These are phyloP conservation scores for Xylaria cubensis DNA, from an alignment of 495 filamentous ascomycete species.

Conservation along the genomic window DNA sequence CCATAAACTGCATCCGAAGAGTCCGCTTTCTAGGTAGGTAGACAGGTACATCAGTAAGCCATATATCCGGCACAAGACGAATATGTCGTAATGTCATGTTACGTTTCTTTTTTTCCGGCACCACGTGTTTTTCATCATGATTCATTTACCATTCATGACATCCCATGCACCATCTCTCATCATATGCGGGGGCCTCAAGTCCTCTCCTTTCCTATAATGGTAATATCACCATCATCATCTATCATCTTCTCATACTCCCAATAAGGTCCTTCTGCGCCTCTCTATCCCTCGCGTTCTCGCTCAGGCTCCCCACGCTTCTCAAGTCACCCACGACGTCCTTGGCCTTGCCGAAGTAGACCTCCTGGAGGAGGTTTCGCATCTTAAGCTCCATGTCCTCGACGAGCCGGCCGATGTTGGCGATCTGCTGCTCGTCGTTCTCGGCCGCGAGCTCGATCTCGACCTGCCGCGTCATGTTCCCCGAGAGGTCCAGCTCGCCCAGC, in stretches of 20 bases:
- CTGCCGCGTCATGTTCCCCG: constrained; percentile 97
- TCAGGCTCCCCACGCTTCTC: constrained; percentile 85
- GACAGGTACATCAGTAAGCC: neutral
- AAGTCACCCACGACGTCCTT: constrained; percentile 99
- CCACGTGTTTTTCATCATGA: neutral
- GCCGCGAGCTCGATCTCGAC: constrained; percentile 89
- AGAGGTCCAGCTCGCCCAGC: constrained; percentile 92
- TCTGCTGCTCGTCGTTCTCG: constrained; percentile 89
- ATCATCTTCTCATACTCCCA: constrained; percentile 67
- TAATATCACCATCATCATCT: neutral
- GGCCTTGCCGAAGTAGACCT: constrained; percentile 99
- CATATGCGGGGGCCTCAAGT: neutral
- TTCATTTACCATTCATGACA: neutral
- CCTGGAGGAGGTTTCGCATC: constrained; percentile 98
- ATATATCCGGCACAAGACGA: neutral
- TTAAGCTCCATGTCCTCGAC: constrained; percentile 99
- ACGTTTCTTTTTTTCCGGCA: neutral
- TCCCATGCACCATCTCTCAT: neutral
- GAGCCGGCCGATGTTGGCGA: constrained; percentile 91
- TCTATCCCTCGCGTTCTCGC: constrained; percentile 83
- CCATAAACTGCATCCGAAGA: neutral
- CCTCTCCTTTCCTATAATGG: neutral
- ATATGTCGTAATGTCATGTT: neutral
- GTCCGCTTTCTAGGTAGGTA: neutral
- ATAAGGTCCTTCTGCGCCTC: constrained; percentile 94